Base-by-base conservation (phyloP, 768 basidiomycete genomes). In the Pisolithus microcarpus region DNA sequence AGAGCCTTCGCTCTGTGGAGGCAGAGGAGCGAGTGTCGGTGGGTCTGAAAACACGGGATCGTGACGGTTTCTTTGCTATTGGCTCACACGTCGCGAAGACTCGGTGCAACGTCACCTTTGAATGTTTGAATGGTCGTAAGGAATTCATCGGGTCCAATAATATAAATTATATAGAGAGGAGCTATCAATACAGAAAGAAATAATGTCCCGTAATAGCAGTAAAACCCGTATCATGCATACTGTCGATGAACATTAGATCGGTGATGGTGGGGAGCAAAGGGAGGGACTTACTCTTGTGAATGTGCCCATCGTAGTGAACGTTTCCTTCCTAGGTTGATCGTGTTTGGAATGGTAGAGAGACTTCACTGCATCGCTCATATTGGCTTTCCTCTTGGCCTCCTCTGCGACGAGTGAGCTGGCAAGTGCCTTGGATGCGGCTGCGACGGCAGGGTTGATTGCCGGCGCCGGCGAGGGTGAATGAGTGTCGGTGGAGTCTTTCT, bases 291-390 rank as follows among this genome's bases (percentile, higher is more conserved):
- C 91, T 70, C 92, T 79, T 8, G 87, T 94, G 58, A 94, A 96
- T 11, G 92, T 95, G 16, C 84, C 82, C 78, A 85, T 87, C 1
- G 91, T 94, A 78, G 91, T 91, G 59, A 92, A 94, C 6, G 89
- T 92, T 70, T 87, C 87, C 63, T 91, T 90, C 63, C 72, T 75
- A 46, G 75, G 69, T 15, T 73, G 75, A 19, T 80, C 77, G 51
- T 81, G 80, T 10, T 72, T 65, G 38, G 69, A 76, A 18, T 56
- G 60, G 63, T 94, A 96, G 57, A 96, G 63, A 34, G 84, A 85
- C 70, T 85, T 87, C 34, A 96, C 82, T 15, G 90, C 90, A 10
- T 82, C 85, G 58, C 82, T 92, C 91, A 94, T 93, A 5, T 69
- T 75, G 2, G 82, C 82, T 67, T 82, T 91, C 56, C 92, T 75